Evolutionary conservation across 371 early-diverging fungal species (phyloP), one percentile per base, ranked within the genome.

Genomic region (Mucor sp.): DNA sequence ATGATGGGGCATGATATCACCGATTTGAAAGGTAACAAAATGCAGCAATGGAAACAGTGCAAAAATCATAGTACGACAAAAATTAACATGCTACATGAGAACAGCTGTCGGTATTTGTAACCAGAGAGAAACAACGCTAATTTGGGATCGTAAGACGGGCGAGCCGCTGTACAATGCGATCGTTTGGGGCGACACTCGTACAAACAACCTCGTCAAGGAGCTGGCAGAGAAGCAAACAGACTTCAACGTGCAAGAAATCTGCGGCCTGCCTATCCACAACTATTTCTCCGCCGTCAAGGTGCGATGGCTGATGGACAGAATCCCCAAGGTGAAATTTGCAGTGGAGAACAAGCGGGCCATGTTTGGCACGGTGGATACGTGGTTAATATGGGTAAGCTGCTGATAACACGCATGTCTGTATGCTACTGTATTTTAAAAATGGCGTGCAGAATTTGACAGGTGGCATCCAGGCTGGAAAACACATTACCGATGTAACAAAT

Each of bases 261-360:
- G 94, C 74, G 98, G 97, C n/a, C 82, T 97, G 27, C 97, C 97
- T 19, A 75, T 97, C 41, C 89, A 95, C 25, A 97, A 96, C 14
- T 98, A 98, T 79, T 98, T 98, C 72, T 90, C 91, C 47, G 98
- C 93, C 1, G 88, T 95, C 62, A 98, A 98, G 80, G 73, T 97
- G 63, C 86, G 89, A 53, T 98, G 98, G 98, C 75, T 97, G 84
- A 78, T 97, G 48, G 94, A 97, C 63, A 89, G 95, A 72, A 87
- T 89, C 4, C 71, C 79, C 0, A 85, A 72, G 35, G 94, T 94
- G 39, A 77, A 85, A 69, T 75, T 70, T 14, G 81, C 81, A 25
- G 60, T 70, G 2, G 71, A 76, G 4, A 65, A 74, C 28, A 66
- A 63, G 11, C 66, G 77, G 23, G 64, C 75, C 64, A 81, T 87